Evolutionary conservation across 139 green algal species (phyloP), one percentile per base, ranked within the genome.

Genomic region (Tetraselmis striata): DNA sequence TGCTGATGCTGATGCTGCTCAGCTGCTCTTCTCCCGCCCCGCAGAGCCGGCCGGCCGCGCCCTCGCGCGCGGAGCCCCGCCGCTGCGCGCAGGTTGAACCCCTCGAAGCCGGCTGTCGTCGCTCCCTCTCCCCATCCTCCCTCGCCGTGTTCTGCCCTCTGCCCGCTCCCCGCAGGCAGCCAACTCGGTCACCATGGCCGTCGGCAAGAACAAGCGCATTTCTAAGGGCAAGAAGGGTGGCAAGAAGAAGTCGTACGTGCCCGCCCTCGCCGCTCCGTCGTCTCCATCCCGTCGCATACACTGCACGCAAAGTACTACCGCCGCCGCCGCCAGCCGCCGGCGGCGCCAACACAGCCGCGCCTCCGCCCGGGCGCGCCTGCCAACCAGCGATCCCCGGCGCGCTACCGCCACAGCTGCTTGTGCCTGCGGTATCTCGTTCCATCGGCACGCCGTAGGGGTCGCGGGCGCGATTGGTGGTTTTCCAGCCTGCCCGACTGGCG

Each of bases 151-250:
- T 5, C 45, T 18, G 5, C 45, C 45, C 11, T 67, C 45, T 67
- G 45, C 74, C 74, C 74, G 26, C n/a, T 77, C 26, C n/a, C 74
- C 2, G 74, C 74, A 28, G 74, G 22, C 45, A 67, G 45, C 11
- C 45, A 67, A 67, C 45, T 18, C 59, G 77, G 23, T 30, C 78
- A 90, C 11, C 45, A 94, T 94, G 91, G 90, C 88, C 28, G 91
- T 94, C 77, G 94, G 96, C 87, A 99, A 99, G 91, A 99, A 99
- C 95, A 99, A 99, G 93, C 94, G 95, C 30, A 95, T 99, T 77
- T 96, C 91, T 79, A 99, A 99, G 94, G 94, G 95, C 77, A 98
- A 98, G 94, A 98, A 98, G 94, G 94, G 95, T 79, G 92, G 94
- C 83, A 98, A 98, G 93, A 99, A 99, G 95, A 98, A 98, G 85